Evolutionary conservation across 2,329 filamentous ascomycete genomes (phyloP).

Genomic region (Aspergillus sp.): DNA sequence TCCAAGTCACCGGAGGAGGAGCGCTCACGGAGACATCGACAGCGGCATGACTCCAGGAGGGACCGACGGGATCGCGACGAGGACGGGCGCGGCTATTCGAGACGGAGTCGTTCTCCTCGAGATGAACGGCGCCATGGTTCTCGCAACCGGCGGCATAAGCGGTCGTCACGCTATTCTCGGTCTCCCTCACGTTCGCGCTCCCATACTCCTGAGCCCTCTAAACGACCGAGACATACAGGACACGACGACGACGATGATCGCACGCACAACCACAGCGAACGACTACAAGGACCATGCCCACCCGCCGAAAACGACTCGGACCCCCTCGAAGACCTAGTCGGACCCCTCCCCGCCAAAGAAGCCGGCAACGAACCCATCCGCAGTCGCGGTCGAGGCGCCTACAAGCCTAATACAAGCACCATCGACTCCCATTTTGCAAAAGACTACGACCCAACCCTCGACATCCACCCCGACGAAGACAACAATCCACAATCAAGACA

Average conservation of each 20-base stretch:
- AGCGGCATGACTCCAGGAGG: conserved; percentile 11
- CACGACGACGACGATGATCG: background rate
- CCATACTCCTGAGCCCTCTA: conserved; percentile 11
- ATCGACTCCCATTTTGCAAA: conserved; percentile 76
- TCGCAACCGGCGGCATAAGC: conserved; percentile 8
- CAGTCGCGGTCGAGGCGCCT: conserved; percentile 63
- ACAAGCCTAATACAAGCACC: conserved; percentile 48
- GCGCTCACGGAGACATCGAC: conserved; percentile 16
- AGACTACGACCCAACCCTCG: conserved; percentile 48
- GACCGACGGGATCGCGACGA: conserved; percentile 10
- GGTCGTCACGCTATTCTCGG: conserved; percentile 7
- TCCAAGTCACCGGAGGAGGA: conserved; percentile 19
- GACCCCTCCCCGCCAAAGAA: conserved; percentile 52
- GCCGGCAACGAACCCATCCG: conserved; percentile 39
- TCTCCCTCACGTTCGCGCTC: conserved; percentile 15
- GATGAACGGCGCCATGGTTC: conserved; percentile 4
- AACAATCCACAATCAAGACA: conserved; percentile 54
- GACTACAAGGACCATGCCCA: background rate
- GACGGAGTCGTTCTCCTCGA: conserved; percentile 14
- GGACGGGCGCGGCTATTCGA: conserved; percentile 5
- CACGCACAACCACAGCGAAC: conserved; percentile 1
- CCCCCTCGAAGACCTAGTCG: conserved; percentile 66
- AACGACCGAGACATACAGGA: conserved; percentile 10
- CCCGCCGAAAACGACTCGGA: conserved; percentile 48
- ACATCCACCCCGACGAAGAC: conserved; percentile 29